phyloP scores from a whole-genome alignment of 306 rosid species.

The apple (Malus domestica) region ASM211411v1 NC_041800.1:22032233-22032732 shows the following conservation, averaged over 20 bases:
- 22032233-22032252: conserved; percentile 22
- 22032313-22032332: conserved; percentile 9
- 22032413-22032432: conserved; percentile 23
- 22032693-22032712: background rate
- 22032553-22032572: background rate
- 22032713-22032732: conserved; percentile 2
- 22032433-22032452: background rate
- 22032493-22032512: background rate
- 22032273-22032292: background rate
- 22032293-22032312: conserved; percentile 22
- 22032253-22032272: conserved; percentile 8
- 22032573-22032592: background rate
- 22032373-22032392: conserved; percentile 24
- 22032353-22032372: conserved; percentile 18
- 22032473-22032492: background rate
- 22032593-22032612: background rate
- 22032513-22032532: background rate
- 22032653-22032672: background rate
- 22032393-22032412: conserved; percentile 13
- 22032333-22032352: conserved; percentile 19
- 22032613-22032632: background rate
- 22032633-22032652: background rate
- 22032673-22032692: background rate
- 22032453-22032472: background rate
- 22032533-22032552: background rate